These are phyloP conservation scores for Boletus rex-veris DNA, from an alignment of 768 basidiomycete species.

Conservation along the genomic window DNA sequence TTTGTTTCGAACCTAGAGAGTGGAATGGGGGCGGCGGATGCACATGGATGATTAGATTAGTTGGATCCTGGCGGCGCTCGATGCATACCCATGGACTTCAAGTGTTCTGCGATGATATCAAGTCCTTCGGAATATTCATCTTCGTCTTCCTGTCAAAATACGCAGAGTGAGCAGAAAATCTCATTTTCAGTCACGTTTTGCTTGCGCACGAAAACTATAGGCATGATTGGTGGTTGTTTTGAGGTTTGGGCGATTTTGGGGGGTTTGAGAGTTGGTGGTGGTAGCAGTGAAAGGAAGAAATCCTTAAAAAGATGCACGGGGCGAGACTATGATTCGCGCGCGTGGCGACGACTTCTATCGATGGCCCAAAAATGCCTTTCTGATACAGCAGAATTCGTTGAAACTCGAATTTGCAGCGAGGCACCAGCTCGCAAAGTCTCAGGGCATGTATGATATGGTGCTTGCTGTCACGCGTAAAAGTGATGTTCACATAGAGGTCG, in stretches of 20 bases:
- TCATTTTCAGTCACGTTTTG: background rate
- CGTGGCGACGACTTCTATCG: constrained; percentile 8
- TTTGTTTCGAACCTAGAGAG: constrained; percentile 5
- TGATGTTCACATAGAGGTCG: constrained; percentile 18
- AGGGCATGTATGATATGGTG: constrained; percentile 18
- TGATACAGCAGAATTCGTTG: constrained; percentile 2
- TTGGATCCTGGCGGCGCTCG: background rate
- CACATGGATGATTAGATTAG: background rate
- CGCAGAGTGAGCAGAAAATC: constrained; percentile 1
- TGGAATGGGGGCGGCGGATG: background rate
- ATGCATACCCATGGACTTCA: constrained; percentile 18
- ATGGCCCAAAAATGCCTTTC: constrained; percentile 2
- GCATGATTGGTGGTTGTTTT: constrained; percentile 10
- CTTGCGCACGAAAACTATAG: constrained; percentile 20
- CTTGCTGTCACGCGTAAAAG: constrained; percentile 27
- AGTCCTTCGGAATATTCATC: constrained; percentile 20
- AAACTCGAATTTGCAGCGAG: constrained; percentile 11
- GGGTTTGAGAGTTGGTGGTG: constrained; percentile 1
- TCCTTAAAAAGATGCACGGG: background rate
- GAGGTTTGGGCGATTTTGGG: constrained; percentile 9
- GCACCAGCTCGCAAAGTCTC: constrained; percentile 27
- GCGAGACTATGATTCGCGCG: background rate
- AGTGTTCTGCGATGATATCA: constrained; percentile 8
- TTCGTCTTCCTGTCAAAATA: constrained; percentile 23
- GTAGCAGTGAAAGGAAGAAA: constrained; percentile 2